phyloP scores from a whole-genome alignment of 2,329 filamentous ascomycete genomes.

The Paecilomyces niveus region DNA sequence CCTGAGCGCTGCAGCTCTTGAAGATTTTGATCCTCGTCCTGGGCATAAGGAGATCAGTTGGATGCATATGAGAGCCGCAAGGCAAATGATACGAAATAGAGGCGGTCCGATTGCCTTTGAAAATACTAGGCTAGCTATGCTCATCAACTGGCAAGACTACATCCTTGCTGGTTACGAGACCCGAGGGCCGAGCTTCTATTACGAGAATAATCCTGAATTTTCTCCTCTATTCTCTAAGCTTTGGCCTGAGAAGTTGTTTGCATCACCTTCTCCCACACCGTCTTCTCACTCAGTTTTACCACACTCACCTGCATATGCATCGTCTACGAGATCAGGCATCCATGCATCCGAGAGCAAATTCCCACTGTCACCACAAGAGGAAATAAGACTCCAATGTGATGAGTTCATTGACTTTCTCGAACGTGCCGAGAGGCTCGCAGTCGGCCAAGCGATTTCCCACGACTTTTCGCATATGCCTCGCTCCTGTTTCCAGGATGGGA shows the following conservation, averaged over 20 bases:
- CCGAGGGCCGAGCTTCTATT: constrained; percentile 26
- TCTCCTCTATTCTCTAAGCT: constrained; percentile 1
- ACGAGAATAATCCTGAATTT: constrained; percentile 16
- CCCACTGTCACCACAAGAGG: constrained; percentile 16
- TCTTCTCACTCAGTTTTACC: constrained; percentile 2
- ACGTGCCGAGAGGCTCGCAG: constrained; percentile 29
- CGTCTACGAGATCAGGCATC: too few relatives aligned
- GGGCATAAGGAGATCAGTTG: constrained; percentile 31
- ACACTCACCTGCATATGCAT: neutral
- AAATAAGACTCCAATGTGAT: constrained; percentile 28
- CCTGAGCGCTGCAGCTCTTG: constrained; percentile 31
- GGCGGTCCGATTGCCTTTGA: constrained; percentile 30
- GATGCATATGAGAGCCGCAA: constrained; percentile 34
- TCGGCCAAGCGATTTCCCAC: constrained; percentile 16
- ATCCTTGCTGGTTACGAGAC: constrained; percentile 33
- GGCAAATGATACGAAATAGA: constrained; percentile 30
- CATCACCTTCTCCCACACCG: constrained; percentile 11
- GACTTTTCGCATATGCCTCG: constrained; percentile 15
- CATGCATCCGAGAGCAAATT: constrained; percentile 1
- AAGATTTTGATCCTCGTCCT: constrained; percentile 32
- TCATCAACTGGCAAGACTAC: constrained; percentile 38
- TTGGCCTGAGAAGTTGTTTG: neutral
- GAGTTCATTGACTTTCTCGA: constrained; percentile 32
- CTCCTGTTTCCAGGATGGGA: constrained; percentile 20
- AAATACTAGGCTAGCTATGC: constrained; percentile 30